These are phyloP conservation scores for Botrytis porri DNA, from an alignment of 2,329 filamentous ascomycete species.

Conservation along the genomic window DNA sequence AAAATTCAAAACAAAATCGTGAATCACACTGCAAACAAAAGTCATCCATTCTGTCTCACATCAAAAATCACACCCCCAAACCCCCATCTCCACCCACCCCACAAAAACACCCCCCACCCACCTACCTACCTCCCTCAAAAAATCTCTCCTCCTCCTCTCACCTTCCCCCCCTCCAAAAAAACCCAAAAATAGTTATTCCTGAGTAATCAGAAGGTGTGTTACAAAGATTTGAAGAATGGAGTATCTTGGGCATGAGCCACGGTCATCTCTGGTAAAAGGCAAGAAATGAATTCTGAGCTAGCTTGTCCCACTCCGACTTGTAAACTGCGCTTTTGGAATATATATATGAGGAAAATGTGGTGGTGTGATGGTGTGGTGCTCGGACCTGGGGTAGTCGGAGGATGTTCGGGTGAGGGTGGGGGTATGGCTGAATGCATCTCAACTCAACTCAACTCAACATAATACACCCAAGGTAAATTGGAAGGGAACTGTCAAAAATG, in stretches of 20 bases:
- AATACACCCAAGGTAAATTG: neutral
- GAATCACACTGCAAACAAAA: neutral
- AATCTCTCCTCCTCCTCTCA: neutral
- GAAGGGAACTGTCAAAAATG: neutral
- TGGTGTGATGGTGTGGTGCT: no score
- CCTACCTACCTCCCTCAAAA: neutral
- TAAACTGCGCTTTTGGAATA: constrained; percentile 9
- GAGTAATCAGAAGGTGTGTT: constrained; percentile 36
- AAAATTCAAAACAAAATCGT: neutral
- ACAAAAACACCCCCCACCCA: neutral
- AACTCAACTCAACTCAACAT: no score
- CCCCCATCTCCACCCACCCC: neutral
- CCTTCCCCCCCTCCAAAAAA: neutral
- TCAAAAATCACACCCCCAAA: neutral
- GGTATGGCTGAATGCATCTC: no score
- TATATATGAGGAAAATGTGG: constrained; percentile 17
- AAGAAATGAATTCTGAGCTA: constrained; percentile 42
- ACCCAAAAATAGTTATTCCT: constrained; percentile 28
- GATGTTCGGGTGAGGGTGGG: neutral
- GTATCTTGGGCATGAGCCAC: constrained; percentile 47
- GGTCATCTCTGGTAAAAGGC: constrained; percentile 43
- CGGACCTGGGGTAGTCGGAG: neutral
- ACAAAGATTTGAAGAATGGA: constrained; percentile 54
- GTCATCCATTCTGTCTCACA: no score
- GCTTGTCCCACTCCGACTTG: constrained; percentile 38